Evolutionary conservation across 2,329 filamentous ascomycete species (phyloP), one percentile per base, ranked within the genome.

Genomic region (Fusarium burgessii): DNA sequence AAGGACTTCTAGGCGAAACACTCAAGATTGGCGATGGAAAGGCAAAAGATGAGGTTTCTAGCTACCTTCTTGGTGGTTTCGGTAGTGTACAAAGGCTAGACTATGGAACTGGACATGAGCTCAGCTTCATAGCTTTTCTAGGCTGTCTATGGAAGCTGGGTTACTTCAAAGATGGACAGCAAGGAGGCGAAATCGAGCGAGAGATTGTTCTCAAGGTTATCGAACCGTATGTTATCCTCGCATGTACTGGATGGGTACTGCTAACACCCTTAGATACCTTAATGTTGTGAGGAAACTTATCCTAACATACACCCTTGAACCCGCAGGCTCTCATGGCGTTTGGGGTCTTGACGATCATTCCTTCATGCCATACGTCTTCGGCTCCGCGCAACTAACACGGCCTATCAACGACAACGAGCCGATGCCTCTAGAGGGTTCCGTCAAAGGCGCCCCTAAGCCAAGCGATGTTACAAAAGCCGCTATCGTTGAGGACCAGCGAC

Each of bases 331-430:
- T 2, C 96, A 98, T 78, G 96, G 96, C 6, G 96, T 99, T 23
- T 99, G 96, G 96, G 96, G 96, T 23, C 86, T 99, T n/a, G 96
- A 99, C 78, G 96, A 99, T 80, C 95, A 99, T 81, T 95, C 90
- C 12, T 98, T 99, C 79, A 81, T 96, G 29, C 93, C 96, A 0
- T 99, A 98, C 80, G 93, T 99, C 61, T 95, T 98, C 71, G 96
- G 96, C 35, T 97, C 95, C 4, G 95, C 96, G 0, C 96, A 99
- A 78, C 85, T 97, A 42, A 92, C 92, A 13, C 91, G 94, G 1
- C 88, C 95, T 3, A 93, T 97, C 70, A 83, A 84, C 32, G 85
- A 88, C 2, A 80, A 84, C 4, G 84, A 88, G 13, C 80, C 87
- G 4, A 92, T 93, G 76, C 93, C 93, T 0, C 86, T 89, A 2